Evolutionary conservation across 1,284 basidiomycete species (phyloP).

Genomic region (Cutaneotrichosporon mucoides): DNA sequence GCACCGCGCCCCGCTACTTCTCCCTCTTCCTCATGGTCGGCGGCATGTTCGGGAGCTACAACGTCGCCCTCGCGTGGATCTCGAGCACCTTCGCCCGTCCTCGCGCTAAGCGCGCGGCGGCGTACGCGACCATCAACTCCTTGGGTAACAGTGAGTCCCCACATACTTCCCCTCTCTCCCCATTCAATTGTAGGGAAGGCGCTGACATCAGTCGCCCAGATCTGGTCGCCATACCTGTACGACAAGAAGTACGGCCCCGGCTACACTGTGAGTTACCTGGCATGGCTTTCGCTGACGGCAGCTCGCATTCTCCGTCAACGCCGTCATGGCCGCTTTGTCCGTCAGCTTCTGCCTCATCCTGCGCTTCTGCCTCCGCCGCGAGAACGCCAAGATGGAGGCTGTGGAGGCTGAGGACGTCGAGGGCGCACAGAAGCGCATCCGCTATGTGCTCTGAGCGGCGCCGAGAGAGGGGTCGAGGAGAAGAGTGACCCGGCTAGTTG

Average conservation of each 20-base stretch:
- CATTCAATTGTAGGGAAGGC: too few species aligned
- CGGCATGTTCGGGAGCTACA: constrained; percentile 31
- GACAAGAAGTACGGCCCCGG: constrained; percentile 23
- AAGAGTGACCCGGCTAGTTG: too few species aligned
- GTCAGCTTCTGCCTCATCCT: constrained; percentile 27
- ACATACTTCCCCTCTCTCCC: too few species aligned
- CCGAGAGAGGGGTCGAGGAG: too few species aligned
- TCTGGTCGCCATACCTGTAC: constrained; percentile 40
- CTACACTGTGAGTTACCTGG: constrained; percentile 18
- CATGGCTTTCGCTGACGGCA: too few species aligned
- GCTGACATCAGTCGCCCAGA: constrained; percentile 21
- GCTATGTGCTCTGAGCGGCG: not conserved
- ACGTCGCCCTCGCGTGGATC: constrained; percentile 37
- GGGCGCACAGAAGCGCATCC: not conserved
- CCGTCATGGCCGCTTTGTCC: constrained; percentile 23
- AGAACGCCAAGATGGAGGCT: constrained; percentile 4
- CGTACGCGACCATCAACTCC: constrained; percentile 31
- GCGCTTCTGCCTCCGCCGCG: constrained; percentile 23
- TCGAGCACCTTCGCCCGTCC: constrained; percentile 32
- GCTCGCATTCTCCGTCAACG: constrained; percentile 29
- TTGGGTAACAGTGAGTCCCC: constrained; percentile 14
- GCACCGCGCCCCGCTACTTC: too few species aligned
- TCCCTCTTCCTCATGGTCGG: too few species aligned
- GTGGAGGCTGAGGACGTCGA: constrained; percentile 1
- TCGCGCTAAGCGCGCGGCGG: constrained; percentile 28